Percentiles rank a stretch among this genome's conserved stretches.
These are phyloP conservation scores for Ailanthus altissimus DNA, from an alignment of 345 rosid species.

Conservation along the genomic window DNA sequence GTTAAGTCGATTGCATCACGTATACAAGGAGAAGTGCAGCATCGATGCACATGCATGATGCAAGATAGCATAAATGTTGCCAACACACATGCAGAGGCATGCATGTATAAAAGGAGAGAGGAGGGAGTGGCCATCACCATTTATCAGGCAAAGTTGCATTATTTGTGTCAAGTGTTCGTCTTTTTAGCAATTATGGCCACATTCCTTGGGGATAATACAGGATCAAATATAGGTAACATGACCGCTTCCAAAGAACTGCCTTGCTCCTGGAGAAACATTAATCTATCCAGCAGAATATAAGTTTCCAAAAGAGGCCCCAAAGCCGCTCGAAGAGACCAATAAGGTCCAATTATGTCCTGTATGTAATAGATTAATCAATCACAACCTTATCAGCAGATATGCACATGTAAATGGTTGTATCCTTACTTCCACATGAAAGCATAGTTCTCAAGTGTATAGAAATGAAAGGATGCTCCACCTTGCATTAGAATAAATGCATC, in stretches of 20 bases:
- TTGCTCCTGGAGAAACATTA: slow-evolving; percentile 88
- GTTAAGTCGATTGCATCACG: too few relatives aligned
- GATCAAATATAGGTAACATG: slow-evolving; percentile 84
- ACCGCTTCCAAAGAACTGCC: slow-evolving; percentile 49
- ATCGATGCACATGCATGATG: too few relatives aligned
- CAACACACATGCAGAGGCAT: too few relatives aligned
- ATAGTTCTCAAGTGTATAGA: neutral
- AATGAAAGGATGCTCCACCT: neutral
- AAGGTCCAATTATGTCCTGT: slow-evolving; percentile 83
- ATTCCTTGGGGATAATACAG: slow-evolving; percentile 82
- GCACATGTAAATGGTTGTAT: neutral
- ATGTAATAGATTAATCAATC: slow-evolving; percentile 5
- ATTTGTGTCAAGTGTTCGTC: slow-evolving; percentile 25
- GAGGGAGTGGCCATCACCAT: too few relatives aligned
- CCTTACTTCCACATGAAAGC: slow-evolving; percentile 1
- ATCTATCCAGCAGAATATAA: slow-evolving; percentile 77
- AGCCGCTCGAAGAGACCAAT: slow-evolving; percentile 94
- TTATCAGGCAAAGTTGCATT: slow-evolving; percentile 2
- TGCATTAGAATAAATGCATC: neutral
- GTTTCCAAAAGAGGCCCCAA: slow-evolving; percentile 86
- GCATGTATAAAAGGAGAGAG: too few relatives aligned
- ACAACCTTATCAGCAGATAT: neutral
- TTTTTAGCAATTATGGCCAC: slow-evolving; percentile 80
- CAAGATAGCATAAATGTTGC: too few relatives aligned
- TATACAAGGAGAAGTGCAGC: too few relatives aligned